These are phyloP conservation scores for Theobroma cacao DNA, from an alignment of 345 rosid genomes.

Conservation along the genomic window DNA sequence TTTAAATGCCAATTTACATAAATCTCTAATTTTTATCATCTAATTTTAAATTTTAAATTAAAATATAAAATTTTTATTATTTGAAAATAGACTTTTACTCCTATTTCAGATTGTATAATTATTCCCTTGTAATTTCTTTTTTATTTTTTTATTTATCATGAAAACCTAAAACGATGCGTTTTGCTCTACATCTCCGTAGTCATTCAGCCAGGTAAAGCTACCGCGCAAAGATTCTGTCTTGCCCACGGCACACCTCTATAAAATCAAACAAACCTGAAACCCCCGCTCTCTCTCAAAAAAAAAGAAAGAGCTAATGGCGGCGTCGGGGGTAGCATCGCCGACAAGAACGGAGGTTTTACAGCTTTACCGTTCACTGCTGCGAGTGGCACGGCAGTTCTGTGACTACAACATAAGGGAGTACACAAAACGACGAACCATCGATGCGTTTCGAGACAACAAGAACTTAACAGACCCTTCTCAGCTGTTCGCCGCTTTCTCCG, in stretches of 20 bases:
- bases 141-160: too few species aligned
- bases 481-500: conserved; percentile 48
- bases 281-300: not conserved
- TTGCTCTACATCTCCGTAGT: not conserved
- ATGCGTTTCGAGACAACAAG: conserved; percentile 60
- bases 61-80: too few species aligned
- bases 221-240: not conserved
- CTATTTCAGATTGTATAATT: too few species aligned
- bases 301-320: conserved; percentile 3
- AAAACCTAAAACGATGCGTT: not conserved
- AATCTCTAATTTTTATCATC: not conserved
- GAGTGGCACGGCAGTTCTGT: conserved; percentile 58
- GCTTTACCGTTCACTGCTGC: conserved; percentile 68
- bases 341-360: conserved; percentile 41
- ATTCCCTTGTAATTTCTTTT: too few species aligned
- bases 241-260: not conserved
- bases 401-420: conserved; percentile 63
- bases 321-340: conserved; percentile 21
- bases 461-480: conserved; percentile 46
- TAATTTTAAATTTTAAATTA: conserved; percentile 10
- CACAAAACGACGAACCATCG: conserved; percentile 65
- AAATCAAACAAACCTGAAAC: not conserved
- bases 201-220: not conserved
- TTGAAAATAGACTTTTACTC: too few species aligned
- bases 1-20: too few species aligned